Evolutionary conservation across 163 green algal genomes (phyloP).

Genomic region (Chloromonas sp.): DNA sequence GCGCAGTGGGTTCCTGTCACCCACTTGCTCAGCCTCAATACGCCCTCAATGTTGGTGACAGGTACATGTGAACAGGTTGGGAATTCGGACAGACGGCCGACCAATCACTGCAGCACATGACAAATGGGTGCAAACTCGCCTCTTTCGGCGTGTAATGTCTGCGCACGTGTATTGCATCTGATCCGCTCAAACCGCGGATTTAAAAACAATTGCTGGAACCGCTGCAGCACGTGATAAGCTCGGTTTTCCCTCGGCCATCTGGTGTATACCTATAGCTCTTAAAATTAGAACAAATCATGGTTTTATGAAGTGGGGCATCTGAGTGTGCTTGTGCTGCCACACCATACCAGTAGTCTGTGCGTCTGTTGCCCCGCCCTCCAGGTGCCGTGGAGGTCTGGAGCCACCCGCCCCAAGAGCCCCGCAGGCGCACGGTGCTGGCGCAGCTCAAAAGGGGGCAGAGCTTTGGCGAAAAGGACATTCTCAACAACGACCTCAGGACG

Average conservation of each 20-base stretch:
- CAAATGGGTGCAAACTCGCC: too few species aligned
- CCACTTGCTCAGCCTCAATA: background rate
- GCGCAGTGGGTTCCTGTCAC: background rate
- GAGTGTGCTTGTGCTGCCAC: background rate
- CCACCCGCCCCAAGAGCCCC: constrained; percentile 29
- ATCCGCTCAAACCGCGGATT: background rate
- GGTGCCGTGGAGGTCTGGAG: constrained; percentile 43
- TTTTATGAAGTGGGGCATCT: background rate
- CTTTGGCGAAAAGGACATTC: constrained; percentile 40
- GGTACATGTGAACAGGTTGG: background rate
- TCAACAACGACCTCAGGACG: constrained; percentile 33
- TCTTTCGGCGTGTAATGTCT: too few species aligned
- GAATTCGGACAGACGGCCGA: too few species aligned
- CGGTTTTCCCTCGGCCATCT: background rate
- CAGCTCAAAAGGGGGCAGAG: constrained; percentile 44
- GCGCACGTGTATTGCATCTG: too few species aligned
- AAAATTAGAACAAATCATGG: too few species aligned
- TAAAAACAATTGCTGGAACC: background rate
- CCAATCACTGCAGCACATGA: too few species aligned
- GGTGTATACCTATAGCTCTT: too few species aligned
- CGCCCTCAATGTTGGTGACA: background rate
- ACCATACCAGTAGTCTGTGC: background rate
- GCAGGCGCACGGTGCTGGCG: constrained; percentile 30
- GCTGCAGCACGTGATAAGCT: background rate
- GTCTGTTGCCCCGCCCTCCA: constrained; percentile 4